Conservation (phyloP, 1,284 basidiomycete genomes). For the Xerocomus nothofagi region DNA sequence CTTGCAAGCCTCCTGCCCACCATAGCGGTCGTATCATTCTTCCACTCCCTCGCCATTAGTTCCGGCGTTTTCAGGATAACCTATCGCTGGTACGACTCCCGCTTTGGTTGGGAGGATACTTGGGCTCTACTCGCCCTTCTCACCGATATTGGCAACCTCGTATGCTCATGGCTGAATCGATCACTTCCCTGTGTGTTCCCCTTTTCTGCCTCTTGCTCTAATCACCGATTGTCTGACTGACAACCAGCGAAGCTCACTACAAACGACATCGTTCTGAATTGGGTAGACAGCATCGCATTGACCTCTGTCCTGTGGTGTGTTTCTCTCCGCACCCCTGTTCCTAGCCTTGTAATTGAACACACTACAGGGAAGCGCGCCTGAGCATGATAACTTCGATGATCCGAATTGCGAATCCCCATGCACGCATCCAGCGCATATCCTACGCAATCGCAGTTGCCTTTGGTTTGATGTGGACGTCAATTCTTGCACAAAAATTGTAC, state of each 20-base stretch:
- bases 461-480: constrained; percentile 16
- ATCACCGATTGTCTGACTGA: not conserved
- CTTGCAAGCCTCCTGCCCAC: not conserved
- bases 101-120: constrained; percentile 21
- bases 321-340: not conserved
- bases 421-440: not conserved
- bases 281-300: not conserved
- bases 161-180: constrained; percentile 8
- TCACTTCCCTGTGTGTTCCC: constrained; percentile 7
- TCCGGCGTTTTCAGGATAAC: constrained; percentile 19
- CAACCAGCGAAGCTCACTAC: constrained; percentile 2
- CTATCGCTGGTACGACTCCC: constrained; percentile 17
- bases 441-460: constrained; percentile 11
- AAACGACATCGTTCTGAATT: not conserved
- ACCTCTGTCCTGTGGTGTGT: constrained; percentile 18
- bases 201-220: not conserved
- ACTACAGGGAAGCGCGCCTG: constrained; percentile 16
- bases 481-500: constrained; percentile 12
- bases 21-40: constrained; percentile 4
- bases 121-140: constrained; percentile 23
- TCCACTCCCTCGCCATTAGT: constrained; percentile 15
- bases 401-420: constrained; percentile 9
- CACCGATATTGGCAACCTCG: constrained; percentile 12
- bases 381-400: constrained; percentile 18
- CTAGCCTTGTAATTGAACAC: not conserved